Evolutionary conservation across 2,329 filamentous ascomycete genomes (phyloP), one percentile per base, ranked within the genome.

Genomic region (Cercospora zeina): DNA sequence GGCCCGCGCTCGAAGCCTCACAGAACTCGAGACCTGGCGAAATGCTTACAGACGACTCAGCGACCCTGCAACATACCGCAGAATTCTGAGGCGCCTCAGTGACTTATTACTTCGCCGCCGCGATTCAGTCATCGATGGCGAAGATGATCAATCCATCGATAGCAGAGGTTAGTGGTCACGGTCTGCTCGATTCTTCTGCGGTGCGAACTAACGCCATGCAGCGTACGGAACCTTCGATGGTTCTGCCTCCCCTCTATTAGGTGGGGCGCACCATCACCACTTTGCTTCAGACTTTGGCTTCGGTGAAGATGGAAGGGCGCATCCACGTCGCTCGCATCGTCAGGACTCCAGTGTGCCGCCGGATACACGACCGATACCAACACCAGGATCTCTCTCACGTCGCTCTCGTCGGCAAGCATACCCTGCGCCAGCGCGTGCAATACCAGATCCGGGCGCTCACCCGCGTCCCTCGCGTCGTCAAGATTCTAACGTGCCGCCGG

Each of bases 171-270:
- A 34, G 51, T 54, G 36, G 24, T 34, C 16, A 42, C 21, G n/a
- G 10, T 39, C 13, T 21, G 21, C 53, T 24, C 39, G 39, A 45
- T 6, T 21, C 11, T 9, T 42, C 27, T 55, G 21, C n/a, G 24
- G 27, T 30, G 1, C 8, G n/a, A 51, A 11, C 21, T 55, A 37
- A 55, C 36, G n/a, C 19, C 16, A 27, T 30, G 24, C 21, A 55
- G 53, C 31, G 16, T 55, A 55, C 53, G 36, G 36, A 19, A 55
- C 53, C 11, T 16, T 55, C 31, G 53, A 55, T 39, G 53, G 53
- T 8, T 45, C 39, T 21, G 10, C 19, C 21, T 36, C 53, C 14
- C 53, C 24, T 51, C 24, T 9, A 51, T 24, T 51, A 4, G 4
- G 2, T 13, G 30, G 34, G 6, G 19, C 30, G 21, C 16, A 9